Percentiles rank a stretch among this genome's conserved stretches.
phyloP scores from a whole-genome alignment of 2,329 filamentous ascomycete genomes.

The Aspergillus candidus region DNA sequence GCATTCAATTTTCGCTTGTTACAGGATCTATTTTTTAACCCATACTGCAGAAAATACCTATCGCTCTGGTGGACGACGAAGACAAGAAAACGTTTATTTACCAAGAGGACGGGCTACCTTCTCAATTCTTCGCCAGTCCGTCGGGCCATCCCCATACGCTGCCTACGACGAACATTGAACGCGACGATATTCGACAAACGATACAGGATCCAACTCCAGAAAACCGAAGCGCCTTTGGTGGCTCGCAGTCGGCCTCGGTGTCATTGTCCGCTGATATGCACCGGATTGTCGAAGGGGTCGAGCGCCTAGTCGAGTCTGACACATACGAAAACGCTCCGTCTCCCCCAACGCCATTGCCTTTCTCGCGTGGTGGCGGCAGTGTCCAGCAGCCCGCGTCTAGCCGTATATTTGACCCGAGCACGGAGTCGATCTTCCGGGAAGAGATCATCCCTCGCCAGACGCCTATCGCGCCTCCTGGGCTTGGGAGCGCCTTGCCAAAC shows the following conservation, averaged over 20 bases:
- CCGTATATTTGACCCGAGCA: conserved; percentile 18
- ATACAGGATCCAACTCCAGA: conserved; percentile 23
- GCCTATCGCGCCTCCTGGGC: conserved; percentile 30
- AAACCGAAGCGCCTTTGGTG: conserved; percentile 27
- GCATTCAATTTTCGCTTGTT: conserved; percentile 8
- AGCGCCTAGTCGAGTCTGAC: conserved; percentile 36
- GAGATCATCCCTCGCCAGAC: conserved; percentile 19
- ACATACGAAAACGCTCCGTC: conserved; percentile 31
- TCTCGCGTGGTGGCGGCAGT: conserved; percentile 14
- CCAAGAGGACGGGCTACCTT: conserved; percentile 48
- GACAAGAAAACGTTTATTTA: conserved; percentile 46
- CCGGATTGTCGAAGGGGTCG: conserved; percentile 35
- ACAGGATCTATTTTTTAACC: conserved; percentile 13
- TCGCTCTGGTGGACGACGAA: conserved; percentile 42
- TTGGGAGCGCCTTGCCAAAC: conserved; percentile 20
- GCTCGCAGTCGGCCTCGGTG: conserved; percentile 45
- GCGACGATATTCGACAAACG: conserved; percentile 31
- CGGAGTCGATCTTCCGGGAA: conserved; percentile 18
- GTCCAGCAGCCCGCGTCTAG: conserved; percentile 18
- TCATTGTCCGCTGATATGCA: conserved; percentile 39
- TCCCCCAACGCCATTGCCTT: conserved; percentile 22
- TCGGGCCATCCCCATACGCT: conserved; percentile 36
- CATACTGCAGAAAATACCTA: conserved; percentile 39
- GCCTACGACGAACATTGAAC: conserved; percentile 36
- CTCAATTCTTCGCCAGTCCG: conserved; percentile 45